phyloP scores from a whole-genome alignment of 2,329 filamentous ascomycete genomes.

The Metarhizium humberi region DNA sequence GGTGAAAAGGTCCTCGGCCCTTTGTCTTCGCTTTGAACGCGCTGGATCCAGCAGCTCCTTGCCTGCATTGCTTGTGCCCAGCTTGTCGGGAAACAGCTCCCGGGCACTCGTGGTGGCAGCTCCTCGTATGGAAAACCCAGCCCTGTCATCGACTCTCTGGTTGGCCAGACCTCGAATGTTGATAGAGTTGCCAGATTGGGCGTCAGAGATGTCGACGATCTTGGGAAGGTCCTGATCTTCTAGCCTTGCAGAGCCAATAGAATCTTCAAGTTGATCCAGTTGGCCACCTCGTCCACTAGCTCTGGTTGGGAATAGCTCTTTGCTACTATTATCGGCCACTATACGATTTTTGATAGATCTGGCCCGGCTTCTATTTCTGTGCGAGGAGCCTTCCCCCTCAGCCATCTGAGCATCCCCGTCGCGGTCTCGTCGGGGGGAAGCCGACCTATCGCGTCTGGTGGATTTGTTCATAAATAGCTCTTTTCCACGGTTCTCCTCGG shows the following conservation, averaged over 20 bases:
- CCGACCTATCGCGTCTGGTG: conserved; percentile 36
- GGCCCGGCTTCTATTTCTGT: conserved; percentile 25
- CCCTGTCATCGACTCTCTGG: conserved; percentile 32
- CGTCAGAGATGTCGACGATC: conserved; percentile 46
- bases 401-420: conserved; percentile 32
- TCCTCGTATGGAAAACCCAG: conserved; percentile 59
- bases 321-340: conserved; percentile 19
- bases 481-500: conserved; percentile 37
- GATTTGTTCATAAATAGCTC: conserved; percentile 51
- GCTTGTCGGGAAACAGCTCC: conserved; percentile 62
- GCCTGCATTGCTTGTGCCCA: conserved; percentile 45
- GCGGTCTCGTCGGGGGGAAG: conserved; percentile 37
- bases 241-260: conserved; percentile 28
- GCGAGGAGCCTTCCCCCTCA: conserved; percentile 18
- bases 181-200: conserved; percentile 34
- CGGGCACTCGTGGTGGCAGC: conserved; percentile 38
- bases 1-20: conserved; percentile 64
- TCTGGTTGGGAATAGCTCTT: conserved; percentile 31
- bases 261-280: conserved; percentile 28
- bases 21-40: conserved; percentile 47
- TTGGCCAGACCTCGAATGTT: conserved; percentile 51
- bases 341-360: conserved; percentile 25
- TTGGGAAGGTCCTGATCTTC: conserved; percentile 35
- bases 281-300: conserved; percentile 17
- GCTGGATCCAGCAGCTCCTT: conserved; percentile 59